Conservation (phyloP, 2,329 filamentous ascomycete genomes). For the Diaporthe caulivora region DNA sequence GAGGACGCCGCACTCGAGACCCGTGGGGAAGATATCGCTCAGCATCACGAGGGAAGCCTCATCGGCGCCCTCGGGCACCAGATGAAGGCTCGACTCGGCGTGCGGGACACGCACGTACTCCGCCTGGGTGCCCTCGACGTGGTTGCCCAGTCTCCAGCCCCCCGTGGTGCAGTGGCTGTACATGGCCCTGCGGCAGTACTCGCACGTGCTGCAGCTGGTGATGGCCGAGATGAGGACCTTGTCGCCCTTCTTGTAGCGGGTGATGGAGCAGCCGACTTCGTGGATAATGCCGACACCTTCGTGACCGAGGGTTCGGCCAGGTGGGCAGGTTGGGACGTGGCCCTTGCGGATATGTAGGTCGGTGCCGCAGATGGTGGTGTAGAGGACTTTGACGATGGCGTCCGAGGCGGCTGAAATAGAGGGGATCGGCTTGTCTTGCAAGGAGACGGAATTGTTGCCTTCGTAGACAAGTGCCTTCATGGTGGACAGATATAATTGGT, state of each 20-base stretch:
- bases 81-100: slow-evolving; percentile 61
- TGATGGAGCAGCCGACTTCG: slow-evolving; percentile 57
- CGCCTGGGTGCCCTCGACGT: slow-evolving; percentile 66
- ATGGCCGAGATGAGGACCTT: slow-evolving; percentile 65
- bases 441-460: slow-evolving; percentile 48
- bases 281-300: slow-evolving; percentile 65
- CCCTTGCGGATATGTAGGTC: slow-evolving; percentile 69
- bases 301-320: slow-evolving; percentile 63
- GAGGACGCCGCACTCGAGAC: slow-evolving; percentile 65
- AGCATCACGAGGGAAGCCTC: slow-evolving; percentile 61
- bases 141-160: slow-evolving; percentile 68
- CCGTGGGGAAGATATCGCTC: slow-evolving; percentile 69
- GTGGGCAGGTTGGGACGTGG: slow-evolving; percentile 60
- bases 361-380: slow-evolving; percentile 65
- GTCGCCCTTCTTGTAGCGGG: slow-evolving; percentile 62
- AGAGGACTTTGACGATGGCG: slow-evolving; percentile 60
- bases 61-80: slow-evolving; percentile 56
- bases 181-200: slow-evolving; percentile 64
- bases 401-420: slow-evolving; percentile 57
- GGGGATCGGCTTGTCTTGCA: slow-evolving; percentile 58
- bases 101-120: slow-evolving; percentile 67
- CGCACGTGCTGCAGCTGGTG: slow-evolving; percentile 63
- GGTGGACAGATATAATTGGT: slow-evolving; percentile 28
- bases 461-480: slow-evolving; percentile 64
- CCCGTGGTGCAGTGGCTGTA: slow-evolving; percentile 65